phyloP scores from a whole-genome alignment of 2,329 filamentous ascomycete genomes.

The Colletotrichum chrysophilum region DNA sequence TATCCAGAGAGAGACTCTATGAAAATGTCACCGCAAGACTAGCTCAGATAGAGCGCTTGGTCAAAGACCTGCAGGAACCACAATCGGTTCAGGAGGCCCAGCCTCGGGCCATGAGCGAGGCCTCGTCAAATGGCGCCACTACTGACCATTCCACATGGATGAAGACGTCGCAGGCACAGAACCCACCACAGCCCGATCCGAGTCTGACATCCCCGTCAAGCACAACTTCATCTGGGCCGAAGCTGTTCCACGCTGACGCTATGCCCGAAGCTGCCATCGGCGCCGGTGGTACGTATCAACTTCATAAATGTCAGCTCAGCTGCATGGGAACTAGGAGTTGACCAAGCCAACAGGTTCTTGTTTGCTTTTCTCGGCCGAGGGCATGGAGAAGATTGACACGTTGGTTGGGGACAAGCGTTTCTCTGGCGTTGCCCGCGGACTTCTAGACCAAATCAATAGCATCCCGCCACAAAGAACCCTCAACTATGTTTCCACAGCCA shows the following conservation, averaged over 20 bases:
- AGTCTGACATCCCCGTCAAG: background rate
- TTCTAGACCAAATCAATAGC: background rate
- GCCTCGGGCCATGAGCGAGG: background rate
- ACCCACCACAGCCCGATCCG: background rate
- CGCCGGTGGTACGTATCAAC: background rate
- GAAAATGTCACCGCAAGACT: background rate
- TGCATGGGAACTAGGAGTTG: background rate
- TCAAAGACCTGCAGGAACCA: background rate
- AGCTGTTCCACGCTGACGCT: background rate
- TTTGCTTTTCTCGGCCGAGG: conserved; percentile 24
- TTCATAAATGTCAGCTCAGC: background rate
- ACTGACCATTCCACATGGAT: background rate
- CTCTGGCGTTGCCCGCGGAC: background rate
- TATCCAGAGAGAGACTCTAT: background rate
- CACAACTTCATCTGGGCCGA: background rate
- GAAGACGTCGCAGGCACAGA: background rate
- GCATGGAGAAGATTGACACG: background rate
- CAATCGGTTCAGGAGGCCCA: background rate
- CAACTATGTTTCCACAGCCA: background rate
- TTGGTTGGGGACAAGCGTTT: background rate
- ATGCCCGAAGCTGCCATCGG: background rate
- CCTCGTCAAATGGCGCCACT: background rate
- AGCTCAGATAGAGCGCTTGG: background rate
- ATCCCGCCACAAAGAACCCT: background rate
- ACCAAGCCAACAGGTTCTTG: conserved; percentile 10